phyloP scores from a whole-genome alignment of 2,329 filamentous ascomycete species.

The Penicillium sp. region DNA sequence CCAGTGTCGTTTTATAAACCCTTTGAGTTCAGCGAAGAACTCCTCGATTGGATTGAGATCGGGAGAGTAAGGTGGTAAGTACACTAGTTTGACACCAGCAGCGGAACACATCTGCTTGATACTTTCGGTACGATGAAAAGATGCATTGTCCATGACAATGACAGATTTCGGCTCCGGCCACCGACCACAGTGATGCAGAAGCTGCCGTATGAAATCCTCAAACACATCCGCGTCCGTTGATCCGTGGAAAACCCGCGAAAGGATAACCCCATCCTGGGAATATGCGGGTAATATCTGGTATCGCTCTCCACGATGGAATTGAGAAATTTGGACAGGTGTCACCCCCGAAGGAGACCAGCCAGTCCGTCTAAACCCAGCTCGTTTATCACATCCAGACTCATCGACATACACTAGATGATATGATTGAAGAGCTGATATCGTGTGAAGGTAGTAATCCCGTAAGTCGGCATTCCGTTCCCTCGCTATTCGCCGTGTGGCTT shows the following conservation, averaged over 20 bases:
- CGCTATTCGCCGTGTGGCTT: neutral
- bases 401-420: conserved; percentile 18
- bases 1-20: conserved; percentile 1
- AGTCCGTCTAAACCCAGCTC: conserved; percentile 9
- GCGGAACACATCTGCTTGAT: neutral
- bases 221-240: conserved; percentile 29
- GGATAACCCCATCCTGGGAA: neutral
- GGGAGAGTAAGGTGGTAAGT: neutral
- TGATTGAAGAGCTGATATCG: neutral
- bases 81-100: neutral
- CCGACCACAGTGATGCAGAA: conserved; percentile 29
- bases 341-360: neutral
- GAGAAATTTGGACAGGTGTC: neutral
- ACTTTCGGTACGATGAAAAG: neutral
- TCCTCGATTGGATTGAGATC: neutral
- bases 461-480: conserved; percentile 1
- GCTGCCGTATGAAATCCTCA: conserved; percentile 33
- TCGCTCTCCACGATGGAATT: conserved; percentile 6
- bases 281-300: conserved; percentile 4
- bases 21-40: conserved; percentile 6
- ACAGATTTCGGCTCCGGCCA: conserved; percentile 36
- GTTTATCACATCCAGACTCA: conserved; percentile 23
- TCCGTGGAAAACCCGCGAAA: conserved; percentile 26
- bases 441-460: neutral
- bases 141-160: conserved; percentile 30